Conservation (phyloP, 169 alveolate genomes). For the Plasmodium reichenowi region DNA sequence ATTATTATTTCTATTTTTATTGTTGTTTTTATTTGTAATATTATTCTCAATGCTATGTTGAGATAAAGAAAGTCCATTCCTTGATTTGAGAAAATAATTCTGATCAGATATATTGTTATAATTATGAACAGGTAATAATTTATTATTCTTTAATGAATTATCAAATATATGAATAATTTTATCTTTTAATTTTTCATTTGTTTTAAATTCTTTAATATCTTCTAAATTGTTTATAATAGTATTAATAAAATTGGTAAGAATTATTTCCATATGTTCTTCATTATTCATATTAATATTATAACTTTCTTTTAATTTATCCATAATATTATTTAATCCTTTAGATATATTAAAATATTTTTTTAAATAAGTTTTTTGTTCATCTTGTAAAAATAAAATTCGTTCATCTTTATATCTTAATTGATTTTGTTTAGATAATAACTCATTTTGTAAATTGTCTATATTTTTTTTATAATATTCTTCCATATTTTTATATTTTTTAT, state of each 20-base stretch:
- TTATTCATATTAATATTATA: background rate
- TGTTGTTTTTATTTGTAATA: background rate
- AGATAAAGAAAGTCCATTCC: no score
- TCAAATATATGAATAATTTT: background rate
- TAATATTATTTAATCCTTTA: slow-evolving; percentile 6
- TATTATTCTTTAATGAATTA: background rate
- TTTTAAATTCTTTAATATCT: background rate
- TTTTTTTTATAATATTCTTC: slow-evolving; percentile 5
- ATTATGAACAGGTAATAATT: background rate
- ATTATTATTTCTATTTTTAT: background rate
- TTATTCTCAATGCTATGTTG: background rate
- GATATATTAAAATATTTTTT: slow-evolving; percentile 4
- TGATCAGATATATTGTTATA: no score
- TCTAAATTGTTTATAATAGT: slow-evolving; percentile 4
- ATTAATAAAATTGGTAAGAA: slow-evolving; percentile 2
- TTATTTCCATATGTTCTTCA: background rate
- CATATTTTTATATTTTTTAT: background rate
- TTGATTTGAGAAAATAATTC: no score
- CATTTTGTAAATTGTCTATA: background rate
- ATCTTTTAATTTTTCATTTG: background rate
- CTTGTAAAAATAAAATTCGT: background rate
- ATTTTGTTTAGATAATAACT: background rate
- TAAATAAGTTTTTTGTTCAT: background rate
- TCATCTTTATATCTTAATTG: background rate
- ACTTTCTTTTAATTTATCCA: slow-evolving; percentile 14